A percentile compares a stretch with the other conserved stretches of the same genome.
phyloP scores from a whole-genome alignment of 2,329 filamentous ascomycete genomes.

The Neofusicoccum sp. region DNA sequence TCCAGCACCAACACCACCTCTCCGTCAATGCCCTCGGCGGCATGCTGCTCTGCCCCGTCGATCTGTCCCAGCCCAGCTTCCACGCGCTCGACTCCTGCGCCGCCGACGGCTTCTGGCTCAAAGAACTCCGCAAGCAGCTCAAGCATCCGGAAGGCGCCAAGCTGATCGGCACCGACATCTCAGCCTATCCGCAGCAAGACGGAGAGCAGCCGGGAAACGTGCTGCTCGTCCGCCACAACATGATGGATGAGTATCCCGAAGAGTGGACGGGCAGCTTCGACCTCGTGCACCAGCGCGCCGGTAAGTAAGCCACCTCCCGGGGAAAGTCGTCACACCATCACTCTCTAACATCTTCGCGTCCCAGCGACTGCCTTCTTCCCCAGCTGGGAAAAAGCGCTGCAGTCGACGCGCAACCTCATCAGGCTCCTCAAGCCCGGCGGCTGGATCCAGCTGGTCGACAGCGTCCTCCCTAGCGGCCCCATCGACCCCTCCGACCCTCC shows the following conservation, averaged over 20 bases:
- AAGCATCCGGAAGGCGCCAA: neutral
- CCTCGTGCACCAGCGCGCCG: neutral
- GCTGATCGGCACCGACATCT: neutral
- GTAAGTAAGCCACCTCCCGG: neutral
- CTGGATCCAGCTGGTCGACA: neutral
- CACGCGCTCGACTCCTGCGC: neutral
- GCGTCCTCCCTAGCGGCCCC: neutral
- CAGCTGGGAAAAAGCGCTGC: neutral
- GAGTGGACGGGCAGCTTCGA: neutral
- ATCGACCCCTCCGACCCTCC: neutral
- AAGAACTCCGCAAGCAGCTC: neutral
- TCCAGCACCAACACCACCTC: neutral
- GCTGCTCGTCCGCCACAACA: neutral
- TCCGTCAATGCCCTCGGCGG: neutral
- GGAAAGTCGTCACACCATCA: too few relatives aligned
- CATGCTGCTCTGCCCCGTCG: neutral
- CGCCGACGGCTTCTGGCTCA: neutral
- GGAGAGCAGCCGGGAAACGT: neutral
- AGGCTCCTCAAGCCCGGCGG: neutral
- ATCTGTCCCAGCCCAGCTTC: neutral
- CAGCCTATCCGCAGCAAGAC: neutral
- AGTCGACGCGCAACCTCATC: neutral
- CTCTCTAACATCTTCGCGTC: neutral
- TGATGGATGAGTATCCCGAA: neutral
- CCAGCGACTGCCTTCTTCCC: neutral